Evolutionary conservation across 2,329 filamentous ascomycete species (phyloP), one percentile per base, ranked within the genome.

Genomic region (Ophiostoma perfectum): DNA sequence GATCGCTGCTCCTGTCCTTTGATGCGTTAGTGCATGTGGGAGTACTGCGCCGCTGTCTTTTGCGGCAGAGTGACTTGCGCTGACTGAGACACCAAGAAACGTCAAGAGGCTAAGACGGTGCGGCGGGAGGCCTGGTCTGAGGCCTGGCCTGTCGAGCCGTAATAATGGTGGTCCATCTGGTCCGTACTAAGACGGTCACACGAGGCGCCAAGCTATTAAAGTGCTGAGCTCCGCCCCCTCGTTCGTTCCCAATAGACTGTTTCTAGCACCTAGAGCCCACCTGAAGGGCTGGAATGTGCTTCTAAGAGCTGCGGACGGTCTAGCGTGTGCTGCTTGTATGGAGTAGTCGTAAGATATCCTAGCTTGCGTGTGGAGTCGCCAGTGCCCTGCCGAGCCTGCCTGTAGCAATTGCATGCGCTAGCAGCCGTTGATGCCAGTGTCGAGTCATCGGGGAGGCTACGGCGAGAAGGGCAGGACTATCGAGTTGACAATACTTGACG

Each of bases 201-300:
- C 27, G 27, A 27, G 27, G 27, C 27, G 27, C 27, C 27, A 27
- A 27, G 27, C 27, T 27, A 1, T 27, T 27, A 1, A 27, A 18
- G 49, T 55, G 49, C 49, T 27, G 27, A 18, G 49, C 49, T 55
- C 18, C 49, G 49, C 49, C 49, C n/a, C 49, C 49, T 55, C 49
- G 49, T 55, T 55, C 49, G 49, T 55, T 55, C 49, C 49, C 49
- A 55, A 55, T 55, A 9, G 49, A 27, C 49, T 55, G 49, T 55
- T 55, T 55, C 49, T 55, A 11, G 49, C 49, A 55, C 49, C 49
- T 18, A 11, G 49, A 27, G 49, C 49, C 49, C n/a, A 55, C 49
- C 47, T n/a, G 47, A 55, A 55, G 49, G 49, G 49, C 49, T 55
- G 49, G 49, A 55, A 55, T 55, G 49, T 45, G 42, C 42, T 55